Base-by-base conservation (phyloP, 73 alveolate genomes). In the Effrenium voratum region DNA sequence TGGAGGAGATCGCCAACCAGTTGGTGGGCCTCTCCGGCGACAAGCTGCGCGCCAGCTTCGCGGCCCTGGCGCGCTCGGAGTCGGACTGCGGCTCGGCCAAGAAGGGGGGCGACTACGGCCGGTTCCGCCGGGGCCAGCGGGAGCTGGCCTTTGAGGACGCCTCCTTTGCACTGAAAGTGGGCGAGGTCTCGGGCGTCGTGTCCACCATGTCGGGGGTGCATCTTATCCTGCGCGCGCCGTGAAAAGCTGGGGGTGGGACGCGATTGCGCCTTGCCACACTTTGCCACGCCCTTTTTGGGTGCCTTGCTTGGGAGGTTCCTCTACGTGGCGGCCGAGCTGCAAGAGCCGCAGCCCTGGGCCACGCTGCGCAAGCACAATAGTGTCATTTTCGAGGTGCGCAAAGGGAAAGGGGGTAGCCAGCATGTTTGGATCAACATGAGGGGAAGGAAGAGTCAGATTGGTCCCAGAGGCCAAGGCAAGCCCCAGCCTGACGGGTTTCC, bases 281-380 rank as follows among this genome's bases (percentile, higher is more conserved):
- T 10, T 66, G n/a, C 43, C 1, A 66, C 8, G 2, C 34, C 24
- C n/a, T 30, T 66, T 13, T 8, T 0, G 24, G 19, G n/a, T 19
- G n/a, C 77, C 40, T 26, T 80, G n/a, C 13, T 76, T 40, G 22
- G 81, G 68, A 88, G 95, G 44, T 91, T 72, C 79, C 90, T 91
- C 45, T 91, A 91, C 66, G 79, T 91, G 57, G 98, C 90, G 36
- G 98, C 98, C 5, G 98, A 91, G 91, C 57, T 91, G 77, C 79
- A 91, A n/a, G 98, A 91, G 46, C 98, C 90, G 22, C 38, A 91
- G 57, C 87, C 90, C 46, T 91, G 98, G 98, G 98, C 98, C 30
- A 91, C 98, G 24, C 90, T 91, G 91, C 68, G 60, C 8, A 79
- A 46, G 49, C 91, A 91, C 50, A 77, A 91, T 46, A 91, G 91